Evolutionary conservation across 257 asterid species (phyloP).

Genomic region (Solanum tarijense): DNA sequence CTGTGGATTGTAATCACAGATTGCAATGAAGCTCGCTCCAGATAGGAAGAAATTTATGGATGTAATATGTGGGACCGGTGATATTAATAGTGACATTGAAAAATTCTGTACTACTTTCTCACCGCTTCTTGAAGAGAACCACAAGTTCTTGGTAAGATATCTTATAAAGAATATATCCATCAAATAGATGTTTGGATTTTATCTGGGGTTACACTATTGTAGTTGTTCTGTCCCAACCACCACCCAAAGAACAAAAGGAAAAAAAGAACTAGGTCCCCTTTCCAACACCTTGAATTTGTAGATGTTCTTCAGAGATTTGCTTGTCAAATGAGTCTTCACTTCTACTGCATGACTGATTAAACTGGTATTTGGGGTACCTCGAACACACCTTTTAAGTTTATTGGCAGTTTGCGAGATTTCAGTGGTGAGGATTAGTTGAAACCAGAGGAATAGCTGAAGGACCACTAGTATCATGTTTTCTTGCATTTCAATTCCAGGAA

Average conservation of each 20-base stretch:
- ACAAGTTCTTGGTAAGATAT: conserved; percentile 81
- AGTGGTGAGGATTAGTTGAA: not conserved
- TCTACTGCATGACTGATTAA: not conserved
- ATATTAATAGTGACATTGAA: conserved; percentile 53
- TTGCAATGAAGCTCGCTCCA: conserved; percentile 99
- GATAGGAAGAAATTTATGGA: conserved; percentile 89
- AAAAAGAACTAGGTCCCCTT: not conserved
- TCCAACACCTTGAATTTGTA: not conserved
- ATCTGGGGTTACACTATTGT: not conserved
- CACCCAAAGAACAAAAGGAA: not conserved
- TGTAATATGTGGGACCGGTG: conserved; percentile 66
- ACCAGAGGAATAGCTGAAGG: not conserved
- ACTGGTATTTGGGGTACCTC: not conserved
- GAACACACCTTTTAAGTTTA: not conserved
- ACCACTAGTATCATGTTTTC: not conserved
- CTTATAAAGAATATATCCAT: not conserved
- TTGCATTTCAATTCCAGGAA: not conserved
- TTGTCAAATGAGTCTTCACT: not conserved
- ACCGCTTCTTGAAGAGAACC: conserved; percentile 86
- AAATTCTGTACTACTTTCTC: conserved; percentile 68
- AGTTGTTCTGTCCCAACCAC: not conserved
- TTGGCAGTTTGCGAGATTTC: not conserved
- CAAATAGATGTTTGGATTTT: not conserved
- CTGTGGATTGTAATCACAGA: conserved; percentile 29
- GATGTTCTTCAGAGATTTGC: not conserved